A percentile compares a stretch with the other conserved stretches of the same genome.
Conservation (phyloP, 1,284 basidiomycete species). For the Pseudozyma sp. region DNA sequence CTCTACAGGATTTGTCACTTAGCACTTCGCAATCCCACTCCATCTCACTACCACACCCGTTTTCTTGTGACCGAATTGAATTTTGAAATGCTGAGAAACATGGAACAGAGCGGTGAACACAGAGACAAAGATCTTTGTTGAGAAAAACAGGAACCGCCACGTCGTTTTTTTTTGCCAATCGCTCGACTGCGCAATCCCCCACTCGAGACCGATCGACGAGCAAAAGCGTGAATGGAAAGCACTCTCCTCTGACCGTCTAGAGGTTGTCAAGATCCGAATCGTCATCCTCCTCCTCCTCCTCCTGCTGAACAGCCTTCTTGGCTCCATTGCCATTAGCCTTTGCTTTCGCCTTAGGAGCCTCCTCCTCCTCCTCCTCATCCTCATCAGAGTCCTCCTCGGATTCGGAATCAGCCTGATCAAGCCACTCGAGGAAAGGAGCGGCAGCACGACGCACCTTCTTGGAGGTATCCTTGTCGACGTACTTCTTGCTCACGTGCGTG, state of each 20-base stretch:
- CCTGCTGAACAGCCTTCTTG: slow-evolving; percentile 27
- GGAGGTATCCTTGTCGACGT: slow-evolving; percentile 92
- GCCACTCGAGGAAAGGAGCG: slow-evolving; percentile 82
- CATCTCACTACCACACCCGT: no score
- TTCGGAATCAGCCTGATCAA: slow-evolving; percentile 65
- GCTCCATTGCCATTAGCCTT: slow-evolving; percentile 26
- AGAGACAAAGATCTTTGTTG: no score
- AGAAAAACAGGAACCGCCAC: no score
- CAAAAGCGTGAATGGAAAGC: no score
- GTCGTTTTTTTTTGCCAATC: no score
- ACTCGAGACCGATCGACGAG: no score
- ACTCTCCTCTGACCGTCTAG: slow-evolving; percentile 6
- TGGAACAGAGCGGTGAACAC: no score
- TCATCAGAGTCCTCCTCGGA: slow-evolving; percentile 65
- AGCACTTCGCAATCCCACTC: no score
- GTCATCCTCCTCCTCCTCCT: slow-evolving; percentile 58
- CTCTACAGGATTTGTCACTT: no score
- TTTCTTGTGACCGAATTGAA: no score
- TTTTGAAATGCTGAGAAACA: no score
- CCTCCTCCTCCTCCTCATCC: slow-evolving; percentile 43
- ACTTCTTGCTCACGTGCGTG: slow-evolving; percentile 94
- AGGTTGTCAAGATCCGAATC: slow-evolving; percentile 63
- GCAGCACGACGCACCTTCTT: slow-evolving; percentile 96
- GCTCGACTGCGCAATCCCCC: no score
- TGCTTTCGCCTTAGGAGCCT: slow-evolving; percentile 17